Evolutionary conservation across 768 basidiomycete genomes (phyloP).

Genomic region (Rhodotorula toruloides): DNA sequence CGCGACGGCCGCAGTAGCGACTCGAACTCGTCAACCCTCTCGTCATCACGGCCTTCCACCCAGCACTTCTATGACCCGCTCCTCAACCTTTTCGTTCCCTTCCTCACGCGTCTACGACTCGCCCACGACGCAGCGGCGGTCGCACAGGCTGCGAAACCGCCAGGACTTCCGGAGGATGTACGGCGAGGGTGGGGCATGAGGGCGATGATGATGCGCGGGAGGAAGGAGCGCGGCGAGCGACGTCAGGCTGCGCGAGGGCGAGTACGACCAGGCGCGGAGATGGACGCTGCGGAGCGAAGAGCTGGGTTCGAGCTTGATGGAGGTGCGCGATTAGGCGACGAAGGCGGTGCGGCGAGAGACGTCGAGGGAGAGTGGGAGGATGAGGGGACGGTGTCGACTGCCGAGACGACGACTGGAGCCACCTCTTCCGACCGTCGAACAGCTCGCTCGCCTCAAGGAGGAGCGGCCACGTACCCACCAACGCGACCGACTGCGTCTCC

Average conservation of each 20-base stretch:
- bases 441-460: background rate
- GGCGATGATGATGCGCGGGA: constrained; percentile 28
- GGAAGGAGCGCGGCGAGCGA: constrained; percentile 33
- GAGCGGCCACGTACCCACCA: background rate
- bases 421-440: background rate
- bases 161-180: constrained; percentile 31
- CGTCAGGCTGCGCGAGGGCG: constrained; percentile 11
- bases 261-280: background rate
- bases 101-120: constrained; percentile 21
- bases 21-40: constrained; percentile 19
- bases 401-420: background rate
- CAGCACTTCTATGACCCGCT: constrained; percentile 31
- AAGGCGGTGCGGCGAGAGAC: background rate
- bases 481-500: too few species aligned
- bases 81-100: constrained; percentile 17
- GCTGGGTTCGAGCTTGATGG: constrained; percentile 31
- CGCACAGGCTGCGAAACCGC: constrained; percentile 18
- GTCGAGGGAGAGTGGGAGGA: constrained; percentile 10
- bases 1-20: too few species aligned
- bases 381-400: background rate
- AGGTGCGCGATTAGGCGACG: constrained; percentile 5
- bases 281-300: constrained; percentile 12
- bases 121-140: constrained; percentile 23
- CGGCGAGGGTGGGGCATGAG: constrained; percentile 31
- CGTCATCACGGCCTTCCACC: background rate